Percentiles rank a stretch among this genome's conserved stretches.
Conservation (phyloP, 2,329 filamentous ascomycete species). For the Ceratocystis lukuohia region DNA sequence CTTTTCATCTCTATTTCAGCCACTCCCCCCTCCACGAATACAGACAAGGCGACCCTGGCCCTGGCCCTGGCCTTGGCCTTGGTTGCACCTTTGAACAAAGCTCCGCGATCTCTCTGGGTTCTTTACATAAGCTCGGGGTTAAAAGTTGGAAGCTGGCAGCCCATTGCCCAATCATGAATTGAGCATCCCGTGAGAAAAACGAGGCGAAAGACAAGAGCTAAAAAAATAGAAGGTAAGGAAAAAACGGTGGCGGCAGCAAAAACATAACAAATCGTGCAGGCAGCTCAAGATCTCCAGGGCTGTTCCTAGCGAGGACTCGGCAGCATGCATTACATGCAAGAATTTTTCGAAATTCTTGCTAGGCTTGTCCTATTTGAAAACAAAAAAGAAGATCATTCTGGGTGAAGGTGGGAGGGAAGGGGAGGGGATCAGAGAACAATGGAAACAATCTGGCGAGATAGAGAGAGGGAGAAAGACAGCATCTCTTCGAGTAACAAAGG, state of each 20-base stretch:
- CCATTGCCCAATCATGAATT: too few species aligned
- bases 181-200: background rate
- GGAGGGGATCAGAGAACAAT: background rate
- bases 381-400: background rate
- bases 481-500: background rate
- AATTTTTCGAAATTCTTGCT: background rate
- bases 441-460: background rate
- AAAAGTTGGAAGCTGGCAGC: background rate
- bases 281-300: background rate
- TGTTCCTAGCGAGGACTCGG: slow-evolving; percentile 1
- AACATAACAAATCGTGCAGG: too few species aligned
- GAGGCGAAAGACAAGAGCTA: background rate
- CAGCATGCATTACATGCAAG: background rate
- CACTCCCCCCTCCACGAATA: background rate
- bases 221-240: background rate
- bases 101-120: background rate
- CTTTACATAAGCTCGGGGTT: background rate
- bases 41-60: background rate
- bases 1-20: slow-evolving; percentile 5
- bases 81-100: background rate
- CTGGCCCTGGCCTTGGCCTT: background rate
- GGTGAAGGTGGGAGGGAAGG: background rate
- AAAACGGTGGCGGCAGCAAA: background rate
- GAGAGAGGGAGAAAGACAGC: background rate
- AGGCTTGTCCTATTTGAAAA: background rate